Evolutionary conservation across 2,329 filamentous ascomycete genomes (phyloP), one percentile per base, ranked within the genome.

Genomic region (Zarea fungicola): DNA sequence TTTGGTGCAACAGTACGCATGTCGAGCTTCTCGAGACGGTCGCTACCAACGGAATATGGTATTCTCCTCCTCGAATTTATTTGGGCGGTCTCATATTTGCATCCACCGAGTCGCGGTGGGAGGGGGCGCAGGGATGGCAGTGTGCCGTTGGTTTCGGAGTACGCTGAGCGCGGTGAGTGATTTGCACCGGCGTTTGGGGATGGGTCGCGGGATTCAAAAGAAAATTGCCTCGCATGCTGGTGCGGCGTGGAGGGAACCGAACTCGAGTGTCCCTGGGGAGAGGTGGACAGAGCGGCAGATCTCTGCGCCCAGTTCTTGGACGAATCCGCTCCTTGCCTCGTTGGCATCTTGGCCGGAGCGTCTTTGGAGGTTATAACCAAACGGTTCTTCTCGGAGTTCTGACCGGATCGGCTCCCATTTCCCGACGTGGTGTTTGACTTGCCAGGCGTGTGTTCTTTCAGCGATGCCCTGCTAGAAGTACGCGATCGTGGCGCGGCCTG

Each of bases 211-310:
- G 90, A 93, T 63, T 83, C 82, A 60, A 87, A 87, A 3, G 86
- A 86, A 61, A 93, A 86, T 60, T 91, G 85, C 51, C 89, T 83
- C 56, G 90, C 82, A 67, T 88, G 86, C 65, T 96, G 91, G 62
- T 92, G 88, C 8, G 92, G 93, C 3, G 92, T 97, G 1, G 92
- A 95, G 1, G 92, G 92, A 42, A 96, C 88, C 8, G 92, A 97
- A 64, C 79, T 95, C 21, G 92, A 95, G 63, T 95, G 77, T 13
- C 58, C 61, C 42, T 64, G 60, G 22, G 55, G 57, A 29, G 61
- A 60, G 6, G 59, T 53, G 11, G 62, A 52, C 29, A 60, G 56
- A 34, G 61, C 54, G 19, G 61, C 50, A 51, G 61, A 56, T 55
- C 62, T 55, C 44, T 56, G 62, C 39, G 62, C 58, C 32, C 58